Evolutionary conservation across 805 yeast genomes (phyloP), one percentile per base, ranked within the genome.

Genomic region (Wickerhamiella azymoides): DNA sequence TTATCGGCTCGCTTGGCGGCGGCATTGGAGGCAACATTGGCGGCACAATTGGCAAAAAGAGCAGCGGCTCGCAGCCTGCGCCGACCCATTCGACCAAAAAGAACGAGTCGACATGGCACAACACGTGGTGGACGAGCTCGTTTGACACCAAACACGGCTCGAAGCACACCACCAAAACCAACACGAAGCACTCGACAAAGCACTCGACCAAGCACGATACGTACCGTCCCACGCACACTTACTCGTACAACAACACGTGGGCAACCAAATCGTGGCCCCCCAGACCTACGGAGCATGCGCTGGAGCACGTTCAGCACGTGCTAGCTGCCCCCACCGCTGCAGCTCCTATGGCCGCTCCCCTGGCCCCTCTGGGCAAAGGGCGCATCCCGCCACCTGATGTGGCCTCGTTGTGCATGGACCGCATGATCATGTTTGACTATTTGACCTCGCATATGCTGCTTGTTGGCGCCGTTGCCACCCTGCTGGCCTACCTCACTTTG

Each of bases 381-480:
- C n/a, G n/a, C n/a, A n/a, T n/a, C n/a, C n/a, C 7, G 44, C 35
- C 39, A 19, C 33, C 30, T 21, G 27, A 17, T 39, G 18, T 16
- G 30, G 38, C 7, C 14, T 38, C 24, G 8, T 37, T 50, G 14
- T 55, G 58, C 30, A 40, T 39, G 18, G 54, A 45, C 18, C 51
- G 55, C 3, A 41, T 51, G 21, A 25, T 30, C 19, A 56, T 52
- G 6, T 55, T 51, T 37, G 47, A 43, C 10, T 14, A 35, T 6
- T 39, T 55, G 9, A 49, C 44, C 14, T 45, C 46, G 5, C 11
- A 27, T 4, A 50, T 53, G 1, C 39, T 47, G 1, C 28, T 53
- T 5, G 47, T 44, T 1, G 46, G 41, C 9, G 55, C 52, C 2
- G 8, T 53, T 7, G 53, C 56, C 1, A 36, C 44, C 16, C 4